A percentile compares a stretch with the other conserved stretches of the same genome.
Conservation (phyloP, 495 filamentous ascomycete genomes). For the Tuber microsphaerosporum region DNA sequence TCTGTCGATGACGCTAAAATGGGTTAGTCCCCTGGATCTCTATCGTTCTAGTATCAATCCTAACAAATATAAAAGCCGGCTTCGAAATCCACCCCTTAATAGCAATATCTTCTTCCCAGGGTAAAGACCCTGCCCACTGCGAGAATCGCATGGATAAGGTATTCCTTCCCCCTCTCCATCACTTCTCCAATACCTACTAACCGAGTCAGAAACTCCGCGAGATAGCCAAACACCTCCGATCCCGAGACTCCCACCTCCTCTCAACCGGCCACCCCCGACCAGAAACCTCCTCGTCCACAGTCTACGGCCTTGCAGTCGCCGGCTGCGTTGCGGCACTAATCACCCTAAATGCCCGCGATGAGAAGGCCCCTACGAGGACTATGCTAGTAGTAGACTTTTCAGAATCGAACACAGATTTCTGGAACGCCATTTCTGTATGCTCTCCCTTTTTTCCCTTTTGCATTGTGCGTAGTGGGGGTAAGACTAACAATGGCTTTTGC, state of each 20-base stretch:
- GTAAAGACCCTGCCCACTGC: slow-evolving; percentile 34
- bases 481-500: background rate
- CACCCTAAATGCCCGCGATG: slow-evolving; percentile 36
- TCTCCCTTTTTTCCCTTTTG: slow-evolving; percentile 12
- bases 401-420: slow-evolving; percentile 42
- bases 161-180: background rate
- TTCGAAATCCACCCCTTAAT: slow-evolving; percentile 32
- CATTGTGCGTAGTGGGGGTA: background rate
- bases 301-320: slow-evolving; percentile 45
- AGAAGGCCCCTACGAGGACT: slow-evolving; percentile 35
- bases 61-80: slow-evolving; percentile 13
- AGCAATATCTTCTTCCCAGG: slow-evolving; percentile 33
- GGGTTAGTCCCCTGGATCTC: background rate
- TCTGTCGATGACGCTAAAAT: slow-evolving; percentile 31
- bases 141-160: slow-evolving; percentile 37
- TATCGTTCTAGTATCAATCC: background rate
- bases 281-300: slow-evolving; percentile 25
- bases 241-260: slow-evolving; percentile 31
- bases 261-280: slow-evolving; percentile 10
- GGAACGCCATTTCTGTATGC: slow-evolving; percentile 43
- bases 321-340: slow-evolving; percentile 41
- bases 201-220: slow-evolving; percentile 29
- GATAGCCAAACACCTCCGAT: slow-evolving; percentile 26
- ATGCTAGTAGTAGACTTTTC: slow-evolving; percentile 43
- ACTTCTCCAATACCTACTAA: slow-evolving; percentile 10